phyloP scores from a whole-genome alignment of 1,284 basidiomycete genomes.

The Spongiforma sp. region DNA sequence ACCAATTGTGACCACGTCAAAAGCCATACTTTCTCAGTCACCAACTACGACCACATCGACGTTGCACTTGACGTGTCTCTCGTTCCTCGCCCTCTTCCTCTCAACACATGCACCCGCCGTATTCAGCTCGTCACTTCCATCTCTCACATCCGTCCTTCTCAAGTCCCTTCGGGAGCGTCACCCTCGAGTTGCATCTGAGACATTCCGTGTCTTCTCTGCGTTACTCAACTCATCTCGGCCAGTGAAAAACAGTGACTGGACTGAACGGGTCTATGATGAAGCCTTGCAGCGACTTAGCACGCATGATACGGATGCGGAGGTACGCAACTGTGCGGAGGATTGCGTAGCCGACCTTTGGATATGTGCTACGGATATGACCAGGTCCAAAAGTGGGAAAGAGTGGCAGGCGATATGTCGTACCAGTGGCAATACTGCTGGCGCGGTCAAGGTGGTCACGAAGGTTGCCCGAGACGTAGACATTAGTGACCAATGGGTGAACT shows the following conservation, averaged over 20 bases:
- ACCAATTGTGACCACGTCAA: slow-evolving; percentile 64
- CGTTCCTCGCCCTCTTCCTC: slow-evolving; percentile 88
- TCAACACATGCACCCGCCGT: slow-evolving; percentile 75
- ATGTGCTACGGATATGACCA: slow-evolving; percentile 77
- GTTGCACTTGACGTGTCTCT: slow-evolving; percentile 80
- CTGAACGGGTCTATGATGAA: slow-evolving; percentile 75
- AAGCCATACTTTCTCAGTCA: slow-evolving; percentile 65
- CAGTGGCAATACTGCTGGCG: slow-evolving; percentile 74
- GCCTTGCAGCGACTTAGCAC: slow-evolving; percentile 75
- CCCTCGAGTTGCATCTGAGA: slow-evolving; percentile 80
- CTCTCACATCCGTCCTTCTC: slow-evolving; percentile 76
- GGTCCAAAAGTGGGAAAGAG: slow-evolving; percentile 65
- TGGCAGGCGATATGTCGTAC: slow-evolving; percentile 85
- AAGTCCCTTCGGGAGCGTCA: slow-evolving; percentile 75
- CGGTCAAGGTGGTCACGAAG: slow-evolving; percentile 73
- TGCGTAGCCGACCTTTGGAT: slow-evolving; percentile 88
- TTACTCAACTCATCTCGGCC: slow-evolving; percentile 69
- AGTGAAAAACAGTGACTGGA: slow-evolving; percentile 62
- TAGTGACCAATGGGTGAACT: slow-evolving; percentile 80
- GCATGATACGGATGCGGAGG: slow-evolving; percentile 90
- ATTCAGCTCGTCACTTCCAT: slow-evolving; percentile 65
- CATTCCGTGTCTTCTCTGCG: slow-evolving; percentile 81
- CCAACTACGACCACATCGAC: slow-evolving; percentile 73
- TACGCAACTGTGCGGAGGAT: slow-evolving; percentile 83
- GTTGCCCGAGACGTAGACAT: slow-evolving; percentile 73